Conservation (phyloP, 129 eudicot species). For the Artemisia tridentata region DNA sequence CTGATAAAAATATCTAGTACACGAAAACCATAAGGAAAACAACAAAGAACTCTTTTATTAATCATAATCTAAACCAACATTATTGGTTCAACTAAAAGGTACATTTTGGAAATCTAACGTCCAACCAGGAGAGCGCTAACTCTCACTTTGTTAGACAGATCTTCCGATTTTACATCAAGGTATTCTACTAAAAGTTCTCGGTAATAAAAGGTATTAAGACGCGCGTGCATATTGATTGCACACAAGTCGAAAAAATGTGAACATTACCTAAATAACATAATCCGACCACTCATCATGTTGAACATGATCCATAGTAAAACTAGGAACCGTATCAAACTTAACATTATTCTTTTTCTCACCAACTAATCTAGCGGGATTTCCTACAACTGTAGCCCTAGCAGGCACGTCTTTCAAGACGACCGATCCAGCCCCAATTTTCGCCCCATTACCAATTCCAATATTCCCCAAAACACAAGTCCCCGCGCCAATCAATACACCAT, state of each 20-base stretch:
- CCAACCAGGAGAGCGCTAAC: slow-evolving; percentile 20
- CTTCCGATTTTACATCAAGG: too few relatives aligned
- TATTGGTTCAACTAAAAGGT: slow-evolving; percentile 7
- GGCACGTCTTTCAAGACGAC: slow-evolving; percentile 85
- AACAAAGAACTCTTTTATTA: slow-evolving; percentile 13
- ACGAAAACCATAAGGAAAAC: not conserved
- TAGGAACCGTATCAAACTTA: slow-evolving; percentile 67
- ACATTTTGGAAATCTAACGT: not conserved
- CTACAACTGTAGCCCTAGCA: slow-evolving; percentile 82
- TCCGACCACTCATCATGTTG: slow-evolving; percentile 76
- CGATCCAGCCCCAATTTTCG: slow-evolving; percentile 93
- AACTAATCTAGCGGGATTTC: slow-evolving; percentile 83
- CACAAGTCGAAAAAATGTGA: not conserved
- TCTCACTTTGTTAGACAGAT: slow-evolving; percentile 19
- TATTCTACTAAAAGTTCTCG: too few relatives aligned
- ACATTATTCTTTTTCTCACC: slow-evolving; percentile 76
- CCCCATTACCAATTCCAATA: slow-evolving; percentile 74
- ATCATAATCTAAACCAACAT: slow-evolving; percentile 18
- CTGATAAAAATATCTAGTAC: too few relatives aligned
- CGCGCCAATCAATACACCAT: slow-evolving; percentile 94
- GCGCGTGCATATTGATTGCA: not conserved
- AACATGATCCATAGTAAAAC: slow-evolving; percentile 89
- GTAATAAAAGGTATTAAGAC: too few relatives aligned
- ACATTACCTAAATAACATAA: slow-evolving; percentile 60
- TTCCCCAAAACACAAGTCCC: slow-evolving; percentile 95